phyloP scores from a whole-genome alignment of 495 filamentous ascomycete genomes.

The Hyaloscypha finlandica region DNA sequence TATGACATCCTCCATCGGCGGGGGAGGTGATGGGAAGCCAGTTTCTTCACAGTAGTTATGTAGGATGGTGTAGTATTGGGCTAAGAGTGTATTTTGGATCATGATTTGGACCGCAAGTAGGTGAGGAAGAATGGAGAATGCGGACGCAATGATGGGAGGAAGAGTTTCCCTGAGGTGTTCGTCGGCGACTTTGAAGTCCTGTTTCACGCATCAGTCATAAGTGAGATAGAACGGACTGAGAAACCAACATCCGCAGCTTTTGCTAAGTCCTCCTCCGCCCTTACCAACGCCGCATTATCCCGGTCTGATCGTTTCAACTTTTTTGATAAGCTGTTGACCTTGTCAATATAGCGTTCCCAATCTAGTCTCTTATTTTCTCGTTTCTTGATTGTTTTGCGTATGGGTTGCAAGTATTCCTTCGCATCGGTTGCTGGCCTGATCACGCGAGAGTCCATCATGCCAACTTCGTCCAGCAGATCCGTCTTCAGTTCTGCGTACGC shows the following conservation, averaged over 20 bases:
- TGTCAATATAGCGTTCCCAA: slow-evolving; percentile 78
- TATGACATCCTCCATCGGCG: slow-evolving; percentile 72
- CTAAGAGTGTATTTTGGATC: slow-evolving; percentile 82
- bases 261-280: slow-evolving; percentile 76
- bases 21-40: slow-evolving; percentile 72
- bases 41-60: slow-evolving; percentile 75
- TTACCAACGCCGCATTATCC: slow-evolving; percentile 74
- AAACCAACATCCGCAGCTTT: slow-evolving; percentile 57
- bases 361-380: slow-evolving; percentile 88
- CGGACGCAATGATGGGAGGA: slow-evolving; percentile 71
- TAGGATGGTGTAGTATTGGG: slow-evolving; percentile 80
- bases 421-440: slow-evolving; percentile 73
- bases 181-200: slow-evolving; percentile 85
- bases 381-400: slow-evolving; percentile 92
- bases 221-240: background rate
- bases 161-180: slow-evolving; percentile 74
- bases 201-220: slow-evolving; percentile 19
- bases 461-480: slow-evolving; percentile 75
- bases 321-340: slow-evolving; percentile 67
- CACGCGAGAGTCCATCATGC: slow-evolving; percentile 69
- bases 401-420: slow-evolving; percentile 67
- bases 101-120: slow-evolving; percentile 73
- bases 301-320: slow-evolving; percentile 73
- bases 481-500: slow-evolving; percentile 73
- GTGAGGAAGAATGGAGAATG: slow-evolving; percentile 79